Conservation (phyloP, 345 rosid genomes). For the Moringa oleifera region DNA sequence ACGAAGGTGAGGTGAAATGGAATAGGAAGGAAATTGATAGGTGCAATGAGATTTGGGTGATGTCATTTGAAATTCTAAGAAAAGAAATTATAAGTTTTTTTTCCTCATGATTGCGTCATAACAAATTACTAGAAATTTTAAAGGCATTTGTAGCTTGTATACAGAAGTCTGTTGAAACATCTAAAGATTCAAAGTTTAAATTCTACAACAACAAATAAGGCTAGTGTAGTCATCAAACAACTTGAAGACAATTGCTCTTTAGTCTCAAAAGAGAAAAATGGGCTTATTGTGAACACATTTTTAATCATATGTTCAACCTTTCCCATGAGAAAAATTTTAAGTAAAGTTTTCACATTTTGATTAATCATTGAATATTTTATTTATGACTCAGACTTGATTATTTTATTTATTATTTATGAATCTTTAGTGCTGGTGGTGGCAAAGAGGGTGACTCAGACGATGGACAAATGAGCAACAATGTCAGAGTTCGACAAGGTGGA, state of each 20-base stretch:
- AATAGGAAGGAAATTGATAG: too few species aligned
- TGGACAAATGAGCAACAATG: slow-evolving; percentile 48
- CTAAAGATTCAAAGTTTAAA: too few species aligned
- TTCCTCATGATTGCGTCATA: too few species aligned
- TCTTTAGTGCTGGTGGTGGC: slow-evolving; percentile 48
- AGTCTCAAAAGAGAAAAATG: slow-evolving; percentile 73
- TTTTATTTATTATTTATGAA: too few species aligned
- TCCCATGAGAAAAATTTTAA: slow-evolving; percentile 78
- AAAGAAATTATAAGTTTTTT: too few species aligned
- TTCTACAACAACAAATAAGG: slow-evolving; percentile 53
- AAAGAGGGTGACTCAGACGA: slow-evolving; percentile 42
- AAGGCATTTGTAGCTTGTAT: too few species aligned
- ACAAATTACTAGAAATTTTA: too few species aligned
- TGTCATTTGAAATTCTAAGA: too few species aligned
- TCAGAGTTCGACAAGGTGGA: slow-evolving; percentile 34
- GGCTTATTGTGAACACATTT: slow-evolving; percentile 63
- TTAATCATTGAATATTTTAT: not conserved
- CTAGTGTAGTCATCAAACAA: slow-evolving; percentile 44
- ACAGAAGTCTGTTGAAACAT: too few species aligned
- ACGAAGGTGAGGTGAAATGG: too few species aligned
- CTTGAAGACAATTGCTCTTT: slow-evolving; percentile 73
- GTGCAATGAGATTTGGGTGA: too few species aligned
- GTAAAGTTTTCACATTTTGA: slow-evolving; percentile 18
- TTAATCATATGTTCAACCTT: slow-evolving; percentile 71
- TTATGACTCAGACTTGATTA: not conserved